Base-by-base conservation (phyloP, 2,329 filamentous ascomycete species). In the Talaromyces sp. region DNA sequence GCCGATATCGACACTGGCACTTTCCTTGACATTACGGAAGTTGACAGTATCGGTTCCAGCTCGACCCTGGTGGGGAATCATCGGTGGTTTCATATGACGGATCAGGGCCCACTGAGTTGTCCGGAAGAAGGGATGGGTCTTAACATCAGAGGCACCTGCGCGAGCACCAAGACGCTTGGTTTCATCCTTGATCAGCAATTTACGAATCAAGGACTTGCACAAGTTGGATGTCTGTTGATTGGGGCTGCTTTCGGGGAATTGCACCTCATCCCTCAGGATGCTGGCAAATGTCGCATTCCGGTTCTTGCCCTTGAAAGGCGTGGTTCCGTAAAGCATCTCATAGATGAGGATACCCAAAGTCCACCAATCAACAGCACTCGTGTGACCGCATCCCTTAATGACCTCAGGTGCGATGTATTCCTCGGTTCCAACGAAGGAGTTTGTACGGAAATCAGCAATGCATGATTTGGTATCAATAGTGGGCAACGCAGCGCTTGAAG, bases 401-500 rank as follows among this genome's bases (percentile, higher is more conserved):
- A 99, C 94, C 74, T 99, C 94, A 2, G 94, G 94, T 1, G 94
- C 94, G 68, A 99, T 99, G 73, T 99, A 99, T 73, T 99, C 94
- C 73, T 99, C 94, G 0, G 94, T 99, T 16, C 94, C 94, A 37
- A 99, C 94, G 70, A 99, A 99, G 0, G 92, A 97, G 70, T 99
- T 99, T 16, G 94, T 99, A 51, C 94, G 85, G 81, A 99, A 99
- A 76, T 97, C 94, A 61, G 90, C 91, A 68, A 99, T 99, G 70
- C 94, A 99, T 7, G 94, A 97, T 70, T 96, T 94, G 27, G 94
- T 99, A 73, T 99, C 94, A 68, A 99, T 97, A n/a, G 92, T 94
- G 13, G 93, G 93, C 61, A 97, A 80, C 39, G 90, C 92, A 56
- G 87, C 91, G 7, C 89, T 88, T 49, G 91, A 93, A 35, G 91